phyloP scores from a whole-genome alignment of 2,329 filamentous ascomycete species.

The Ophiostoma piceae region DNA sequence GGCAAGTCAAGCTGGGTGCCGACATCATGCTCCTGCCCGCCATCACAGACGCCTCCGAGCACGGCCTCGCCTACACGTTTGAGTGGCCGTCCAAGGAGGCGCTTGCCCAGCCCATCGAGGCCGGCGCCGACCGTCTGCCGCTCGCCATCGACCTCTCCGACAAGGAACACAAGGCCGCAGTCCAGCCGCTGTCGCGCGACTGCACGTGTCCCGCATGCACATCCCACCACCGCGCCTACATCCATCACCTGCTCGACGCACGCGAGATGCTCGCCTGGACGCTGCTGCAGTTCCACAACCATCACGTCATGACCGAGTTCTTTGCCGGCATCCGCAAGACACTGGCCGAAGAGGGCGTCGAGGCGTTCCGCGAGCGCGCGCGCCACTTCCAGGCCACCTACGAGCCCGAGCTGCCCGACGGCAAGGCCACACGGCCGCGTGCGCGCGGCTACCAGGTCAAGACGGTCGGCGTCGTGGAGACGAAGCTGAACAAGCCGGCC shows the following conservation, averaged over 20 bases:
- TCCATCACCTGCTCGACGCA: constrained; percentile 80
- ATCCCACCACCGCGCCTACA: constrained; percentile 76
- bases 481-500: constrained; percentile 56
- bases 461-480: constrained; percentile 56
- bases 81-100: constrained; percentile 52
- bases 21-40: constrained; percentile 69
- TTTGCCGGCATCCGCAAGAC: constrained; percentile 64
- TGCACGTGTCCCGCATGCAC: constrained; percentile 82
- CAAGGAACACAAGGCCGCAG: constrained; percentile 53
- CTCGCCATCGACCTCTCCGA: constrained; percentile 79
- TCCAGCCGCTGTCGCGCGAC: constrained; percentile 54
- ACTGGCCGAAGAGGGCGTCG: constrained; percentile 49
- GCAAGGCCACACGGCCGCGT: constrained; percentile 72
- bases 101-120: constrained; percentile 20
- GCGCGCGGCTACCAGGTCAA: constrained; percentile 79
- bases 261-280: constrained; percentile 98
- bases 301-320: constrained; percentile 65
- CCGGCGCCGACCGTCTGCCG: constrained; percentile 35
- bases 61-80: constrained; percentile 79
- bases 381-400: constrained; percentile 51
- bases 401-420: constrained; percentile 63
- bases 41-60: constrained; percentile 67
- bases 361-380: constrained; percentile 53
- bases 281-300: constrained; percentile 87
- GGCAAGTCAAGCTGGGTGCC: constrained; percentile 68